Percentiles rank a stretch among this genome's conserved stretches.
These are phyloP conservation scores for Moricandia arvensis DNA, from an alignment of 345 rosid species.

Conservation along the genomic window DNA sequence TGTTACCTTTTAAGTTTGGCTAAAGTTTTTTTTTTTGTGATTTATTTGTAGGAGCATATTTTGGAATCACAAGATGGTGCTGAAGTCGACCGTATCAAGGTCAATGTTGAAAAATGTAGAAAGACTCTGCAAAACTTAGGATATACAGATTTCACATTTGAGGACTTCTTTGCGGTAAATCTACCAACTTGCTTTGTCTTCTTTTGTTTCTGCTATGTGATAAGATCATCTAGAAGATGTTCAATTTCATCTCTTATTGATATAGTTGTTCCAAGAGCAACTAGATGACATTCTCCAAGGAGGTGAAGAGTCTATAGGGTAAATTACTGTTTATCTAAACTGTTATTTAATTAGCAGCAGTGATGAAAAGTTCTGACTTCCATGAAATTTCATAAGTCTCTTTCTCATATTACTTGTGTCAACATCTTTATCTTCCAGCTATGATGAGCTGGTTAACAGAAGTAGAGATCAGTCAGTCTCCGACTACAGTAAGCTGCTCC, in stretches of 20 bases:
- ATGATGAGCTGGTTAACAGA: constrained; percentile 72
- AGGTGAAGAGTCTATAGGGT: constrained; percentile 76
- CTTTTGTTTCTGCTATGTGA: neutral
- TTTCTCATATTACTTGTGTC: constrained; percentile 8
- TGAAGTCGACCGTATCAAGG: constrained; percentile 83
- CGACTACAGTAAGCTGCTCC: constrained; percentile 70
- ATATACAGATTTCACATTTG: constrained; percentile 87
- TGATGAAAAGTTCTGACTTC: constrained; percentile 16
- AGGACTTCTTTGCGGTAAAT: constrained; percentile 92
- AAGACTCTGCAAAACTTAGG: constrained; percentile 91
- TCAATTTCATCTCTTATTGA: neutral
- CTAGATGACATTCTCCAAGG: constrained; percentile 84
- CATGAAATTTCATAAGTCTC: constrained; percentile 2
- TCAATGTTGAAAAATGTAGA: constrained; percentile 84
- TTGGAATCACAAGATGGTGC: constrained; percentile 74
- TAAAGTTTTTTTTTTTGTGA: constrained; percentile 15
- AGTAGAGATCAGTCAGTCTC: constrained; percentile 90
- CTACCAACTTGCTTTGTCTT: neutral
- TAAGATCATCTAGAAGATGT: neutral
- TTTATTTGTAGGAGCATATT: constrained; percentile 67
- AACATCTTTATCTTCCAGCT: constrained; percentile 50
- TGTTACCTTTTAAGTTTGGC: constrained; percentile 63
- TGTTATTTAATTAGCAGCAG: neutral
- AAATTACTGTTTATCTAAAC: neutral
- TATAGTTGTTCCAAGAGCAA: constrained; percentile 94